Evolutionary conservation across 768 basidiomycete genomes (phyloP).

Genomic region (Nevesoporus exiguus): DNA sequence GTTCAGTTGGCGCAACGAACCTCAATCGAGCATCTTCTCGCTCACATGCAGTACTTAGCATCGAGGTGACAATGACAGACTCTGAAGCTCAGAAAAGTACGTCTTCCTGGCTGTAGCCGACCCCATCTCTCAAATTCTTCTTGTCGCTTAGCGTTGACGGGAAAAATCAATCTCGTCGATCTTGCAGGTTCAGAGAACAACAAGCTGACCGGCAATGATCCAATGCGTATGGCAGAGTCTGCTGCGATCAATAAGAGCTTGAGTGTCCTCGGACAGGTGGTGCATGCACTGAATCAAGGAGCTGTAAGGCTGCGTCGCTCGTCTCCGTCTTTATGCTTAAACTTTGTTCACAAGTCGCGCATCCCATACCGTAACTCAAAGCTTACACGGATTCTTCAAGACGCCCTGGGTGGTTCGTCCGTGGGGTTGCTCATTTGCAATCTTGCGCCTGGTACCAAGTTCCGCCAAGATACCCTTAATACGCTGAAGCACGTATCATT

Average conservation of each 20-base stretch:
- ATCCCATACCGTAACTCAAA: slow-evolving; percentile 91
- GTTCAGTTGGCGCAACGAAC: slow-evolving; percentile 83
- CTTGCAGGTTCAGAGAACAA: slow-evolving; percentile 92
- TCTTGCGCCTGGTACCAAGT: slow-evolving; percentile 77
- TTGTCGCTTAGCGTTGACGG: slow-evolving; percentile 49
- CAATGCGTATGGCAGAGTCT: slow-evolving; percentile 84
- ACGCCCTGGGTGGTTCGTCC: slow-evolving; percentile 80
- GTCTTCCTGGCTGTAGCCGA: slow-evolving; percentile 12
- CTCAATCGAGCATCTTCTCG: slow-evolving; percentile 83
- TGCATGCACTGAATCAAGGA: slow-evolving; percentile 76
- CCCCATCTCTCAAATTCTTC: neutral
- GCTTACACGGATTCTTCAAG: slow-evolving; percentile 85
- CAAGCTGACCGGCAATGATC: slow-evolving; percentile 85
- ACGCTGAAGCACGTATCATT: slow-evolving; percentile 69
- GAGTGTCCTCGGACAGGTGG: slow-evolving; percentile 83
- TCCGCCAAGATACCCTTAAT: slow-evolving; percentile 83
- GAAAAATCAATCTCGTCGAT: slow-evolving; percentile 85
- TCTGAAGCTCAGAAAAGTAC: slow-evolving; percentile 51
- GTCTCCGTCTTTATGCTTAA: slow-evolving; percentile 6
- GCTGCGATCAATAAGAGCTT: slow-evolving; percentile 88
- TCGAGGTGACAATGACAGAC: slow-evolving; percentile 61
- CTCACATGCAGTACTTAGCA: slow-evolving; percentile 82
- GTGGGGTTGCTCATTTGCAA: slow-evolving; percentile 84
- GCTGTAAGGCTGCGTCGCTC: slow-evolving; percentile 40
- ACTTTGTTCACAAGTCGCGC: slow-evolving; percentile 45